These are phyloP conservation scores for Daldinia eschscholtzii DNA, from an alignment of 2,329 filamentous ascomycete species.

Conservation along the genomic window DNA sequence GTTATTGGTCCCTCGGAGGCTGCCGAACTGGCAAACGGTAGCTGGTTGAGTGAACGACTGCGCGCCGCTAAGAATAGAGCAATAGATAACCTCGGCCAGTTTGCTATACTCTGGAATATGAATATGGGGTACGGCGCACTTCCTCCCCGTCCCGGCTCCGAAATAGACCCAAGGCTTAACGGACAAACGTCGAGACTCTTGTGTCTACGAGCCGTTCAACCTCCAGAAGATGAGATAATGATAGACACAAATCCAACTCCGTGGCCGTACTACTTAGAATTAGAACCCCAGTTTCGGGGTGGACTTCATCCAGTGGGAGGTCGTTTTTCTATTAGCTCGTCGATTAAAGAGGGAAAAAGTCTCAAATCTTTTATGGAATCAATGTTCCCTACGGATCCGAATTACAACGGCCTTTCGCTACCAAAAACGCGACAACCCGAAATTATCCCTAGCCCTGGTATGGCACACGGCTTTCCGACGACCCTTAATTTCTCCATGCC, in stretches of 20 bases:
- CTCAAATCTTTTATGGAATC: neutral
- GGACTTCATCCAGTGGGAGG: conserved; percentile 1
- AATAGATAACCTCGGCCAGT: conserved; percentile 18
- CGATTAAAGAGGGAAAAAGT: neutral
- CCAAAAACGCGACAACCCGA: neutral
- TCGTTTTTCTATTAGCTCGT: conserved; percentile 8
- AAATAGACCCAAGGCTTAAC: conserved; percentile 19
- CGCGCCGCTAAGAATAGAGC: neutral
- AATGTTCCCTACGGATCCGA: neutral
- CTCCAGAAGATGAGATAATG: neutral
- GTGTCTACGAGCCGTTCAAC: neutral
- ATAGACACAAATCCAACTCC: neutral
- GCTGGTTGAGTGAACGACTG: neutral
- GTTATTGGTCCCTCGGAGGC: neutral
- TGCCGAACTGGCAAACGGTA: neutral
- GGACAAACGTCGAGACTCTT: neutral
- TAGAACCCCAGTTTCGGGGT: conserved; percentile 6
- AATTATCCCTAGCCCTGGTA: neutral
- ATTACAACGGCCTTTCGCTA: neutral
- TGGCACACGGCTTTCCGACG: neutral
- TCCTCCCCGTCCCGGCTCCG: conserved; percentile 28
- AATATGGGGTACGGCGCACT: conserved; percentile 7
- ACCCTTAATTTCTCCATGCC: neutral
- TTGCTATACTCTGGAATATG: conserved; percentile 37
- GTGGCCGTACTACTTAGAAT: conserved; percentile 14